phyloP scores from a whole-genome alignment of 495 filamentous ascomycete genomes.

The Penicillium canescens region DNA sequence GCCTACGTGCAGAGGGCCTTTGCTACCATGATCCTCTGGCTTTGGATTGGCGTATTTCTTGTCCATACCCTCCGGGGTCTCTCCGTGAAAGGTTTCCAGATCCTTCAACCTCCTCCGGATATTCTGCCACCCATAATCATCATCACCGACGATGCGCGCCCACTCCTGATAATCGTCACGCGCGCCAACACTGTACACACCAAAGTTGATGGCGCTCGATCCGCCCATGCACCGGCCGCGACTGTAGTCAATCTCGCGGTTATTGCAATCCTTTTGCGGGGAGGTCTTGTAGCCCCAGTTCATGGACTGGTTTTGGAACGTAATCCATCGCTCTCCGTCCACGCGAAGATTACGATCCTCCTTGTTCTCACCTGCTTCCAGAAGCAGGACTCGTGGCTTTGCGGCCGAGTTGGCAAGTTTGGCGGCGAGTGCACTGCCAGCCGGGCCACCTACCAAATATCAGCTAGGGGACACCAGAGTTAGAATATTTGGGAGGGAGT shows the following conservation, averaged over 20 bases:
- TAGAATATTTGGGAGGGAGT: background rate
- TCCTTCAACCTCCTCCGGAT: constrained; percentile 43
- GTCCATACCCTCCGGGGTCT: constrained; percentile 36
- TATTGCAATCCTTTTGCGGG: constrained; percentile 46
- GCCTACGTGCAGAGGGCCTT: constrained; percentile 46
- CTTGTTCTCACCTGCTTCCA: constrained; percentile 55
- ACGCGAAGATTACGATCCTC: constrained; percentile 43
- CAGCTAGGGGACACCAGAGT: background rate
- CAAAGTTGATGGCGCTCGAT: constrained; percentile 61
- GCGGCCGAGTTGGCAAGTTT: constrained; percentile 41
- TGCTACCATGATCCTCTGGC: constrained; percentile 42
- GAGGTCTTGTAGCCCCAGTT: constrained; percentile 59
- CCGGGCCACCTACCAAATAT: constrained; percentile 43
- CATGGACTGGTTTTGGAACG: constrained; percentile 43
- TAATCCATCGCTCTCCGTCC: constrained; percentile 48
- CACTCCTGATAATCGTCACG: constrained; percentile 58
- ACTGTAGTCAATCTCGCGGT: constrained; percentile 51
- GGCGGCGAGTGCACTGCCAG: constrained; percentile 47
- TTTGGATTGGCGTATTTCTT: constrained; percentile 28
- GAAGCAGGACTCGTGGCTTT: constrained; percentile 47
- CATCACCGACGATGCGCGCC: constrained; percentile 34
- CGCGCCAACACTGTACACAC: constrained; percentile 52
- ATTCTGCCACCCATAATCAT: constrained; percentile 45
- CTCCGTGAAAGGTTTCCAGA: constrained; percentile 51
- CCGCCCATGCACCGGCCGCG: constrained; percentile 61